phyloP scores from a whole-genome alignment of 2,329 filamentous ascomycete genomes.

The Claviceps spartinae region DNA sequence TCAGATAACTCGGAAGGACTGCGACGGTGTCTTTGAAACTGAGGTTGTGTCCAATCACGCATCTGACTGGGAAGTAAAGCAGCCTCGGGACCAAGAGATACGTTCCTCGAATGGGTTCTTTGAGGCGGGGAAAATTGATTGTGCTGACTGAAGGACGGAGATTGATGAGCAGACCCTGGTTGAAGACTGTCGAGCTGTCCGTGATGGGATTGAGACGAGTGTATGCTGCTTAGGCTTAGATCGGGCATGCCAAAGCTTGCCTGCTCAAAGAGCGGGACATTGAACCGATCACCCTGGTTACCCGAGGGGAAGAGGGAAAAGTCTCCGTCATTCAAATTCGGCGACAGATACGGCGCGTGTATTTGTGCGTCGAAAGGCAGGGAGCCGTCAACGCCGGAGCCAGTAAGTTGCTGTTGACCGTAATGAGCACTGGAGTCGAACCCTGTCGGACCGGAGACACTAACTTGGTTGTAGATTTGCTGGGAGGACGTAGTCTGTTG shows the following conservation, averaged over 20 bases:
- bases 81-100: constrained; percentile 43
- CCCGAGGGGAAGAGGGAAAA: constrained; percentile 51
- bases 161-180: constrained; percentile 37
- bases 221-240: constrained; percentile 38
- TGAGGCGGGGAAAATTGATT: constrained; percentile 41
- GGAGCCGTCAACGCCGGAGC: constrained; percentile 21
- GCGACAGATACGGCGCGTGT: constrained; percentile 28
- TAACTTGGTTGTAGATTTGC: constrained; percentile 15
- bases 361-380: constrained; percentile 28
- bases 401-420: constrained; percentile 25
- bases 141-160: constrained; percentile 42
- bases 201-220: constrained; percentile 40
- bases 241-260: constrained; percentile 30
- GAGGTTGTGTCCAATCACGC: constrained; percentile 38
- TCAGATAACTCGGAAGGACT: constrained; percentile 87
- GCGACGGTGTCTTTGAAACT: constrained; percentile 72
- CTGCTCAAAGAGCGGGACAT: constrained; percentile 45
- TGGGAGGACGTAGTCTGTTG: constrained; percentile 25
- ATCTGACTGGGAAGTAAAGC: constrained; percentile 40
- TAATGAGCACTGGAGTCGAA: constrained; percentile 32
- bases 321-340: constrained; percentile 41
- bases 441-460: constrained; percentile 22
- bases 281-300: constrained; percentile 42
- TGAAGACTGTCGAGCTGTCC: constrained; percentile 35
- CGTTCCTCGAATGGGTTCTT: constrained; percentile 38